Conservation (phyloP, 2,329 filamentous ascomycete species). For the Colletotrichum tofieldiae region DNA sequence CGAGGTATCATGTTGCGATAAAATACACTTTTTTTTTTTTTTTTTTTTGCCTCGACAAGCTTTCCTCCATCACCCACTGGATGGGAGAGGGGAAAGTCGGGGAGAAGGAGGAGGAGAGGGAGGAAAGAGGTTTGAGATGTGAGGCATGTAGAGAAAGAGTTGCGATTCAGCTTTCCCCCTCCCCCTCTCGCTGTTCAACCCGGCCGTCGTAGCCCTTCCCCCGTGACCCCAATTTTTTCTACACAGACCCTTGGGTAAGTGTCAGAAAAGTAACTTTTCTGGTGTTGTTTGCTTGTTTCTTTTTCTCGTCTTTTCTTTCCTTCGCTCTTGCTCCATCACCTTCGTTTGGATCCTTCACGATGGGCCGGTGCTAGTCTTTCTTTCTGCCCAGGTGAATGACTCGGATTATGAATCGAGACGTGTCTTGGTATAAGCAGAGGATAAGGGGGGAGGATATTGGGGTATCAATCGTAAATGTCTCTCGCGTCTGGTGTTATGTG, state of each 20-base stretch:
- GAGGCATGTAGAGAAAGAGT: neutral
- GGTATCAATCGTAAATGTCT: neutral
- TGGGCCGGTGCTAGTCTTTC: neutral
- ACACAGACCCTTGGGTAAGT: neutral
- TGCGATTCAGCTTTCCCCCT: neutral
- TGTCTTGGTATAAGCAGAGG: neutral
- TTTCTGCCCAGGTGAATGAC: no score
- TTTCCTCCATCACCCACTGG: neutral
- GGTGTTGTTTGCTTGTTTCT: no score
- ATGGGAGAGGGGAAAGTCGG: neutral
- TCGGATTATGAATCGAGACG: neutral
- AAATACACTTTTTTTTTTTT: neutral
- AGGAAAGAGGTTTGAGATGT: neutral
- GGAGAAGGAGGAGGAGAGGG: no score
- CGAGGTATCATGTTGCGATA: neutral
- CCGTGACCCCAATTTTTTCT: neutral
- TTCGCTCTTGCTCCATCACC: neutral
- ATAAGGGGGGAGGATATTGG: neutral
- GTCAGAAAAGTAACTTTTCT: conserved; percentile 14
- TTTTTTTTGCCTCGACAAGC: neutral
- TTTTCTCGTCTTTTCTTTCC: neutral
- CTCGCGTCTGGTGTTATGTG: neutral
- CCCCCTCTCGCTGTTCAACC: neutral
- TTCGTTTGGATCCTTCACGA: neutral
- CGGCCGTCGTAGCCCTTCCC: neutral